Evolutionary conservation across 2,329 filamentous ascomycete genomes (phyloP), one percentile per base, ranked within the genome.

Genomic region (Sarocladium strictum): DNA sequence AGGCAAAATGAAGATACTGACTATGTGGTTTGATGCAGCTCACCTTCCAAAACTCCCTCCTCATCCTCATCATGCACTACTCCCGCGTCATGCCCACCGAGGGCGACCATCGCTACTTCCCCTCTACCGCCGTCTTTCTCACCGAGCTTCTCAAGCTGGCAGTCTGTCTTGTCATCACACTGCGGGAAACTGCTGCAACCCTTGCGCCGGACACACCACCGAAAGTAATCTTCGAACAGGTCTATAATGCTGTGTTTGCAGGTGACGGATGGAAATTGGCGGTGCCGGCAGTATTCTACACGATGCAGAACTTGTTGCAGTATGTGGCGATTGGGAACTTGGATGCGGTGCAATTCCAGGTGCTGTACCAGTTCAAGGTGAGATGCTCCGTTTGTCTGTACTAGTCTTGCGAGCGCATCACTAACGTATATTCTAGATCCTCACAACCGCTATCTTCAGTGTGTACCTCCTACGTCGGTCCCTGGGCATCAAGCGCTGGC

Each of bases 221-320:
- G 19, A 90, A 89, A 0, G 84, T 89, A 1, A 78, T 97, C 17
- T 89, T 95, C 65, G 81, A 85, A 63, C 86, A 90, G 64, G 83
- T 97, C 23, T 88, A 86, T 64, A 85, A 83, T 62, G 83, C 85
- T 27, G 87, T 97, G 15, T 96, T 97, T 66, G 86, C 87, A 0
- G 86, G 87, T 10, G 94, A 97, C 66, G 91, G 91, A 61, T 97
- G 93, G 93, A 96, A 96, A 70, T 74, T 99, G 59, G 90, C 90
- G 9, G 85, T 97, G 40, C 94, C 93, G 0, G 94, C 93, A 3
- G 79, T 84, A 3, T 77, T 97, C 1, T 97, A 96, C 67, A 96
- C 93, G 0, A 68, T 97, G 26, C 90, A 97, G 64, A 97, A 97
- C 65, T 88, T 89, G n/a, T 74, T 97, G 54, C 90, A 97, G 68